Base-by-base conservation (phyloP, 2,329 filamentous ascomycete genomes). In the Keithomyces neogunnii region DNA sequence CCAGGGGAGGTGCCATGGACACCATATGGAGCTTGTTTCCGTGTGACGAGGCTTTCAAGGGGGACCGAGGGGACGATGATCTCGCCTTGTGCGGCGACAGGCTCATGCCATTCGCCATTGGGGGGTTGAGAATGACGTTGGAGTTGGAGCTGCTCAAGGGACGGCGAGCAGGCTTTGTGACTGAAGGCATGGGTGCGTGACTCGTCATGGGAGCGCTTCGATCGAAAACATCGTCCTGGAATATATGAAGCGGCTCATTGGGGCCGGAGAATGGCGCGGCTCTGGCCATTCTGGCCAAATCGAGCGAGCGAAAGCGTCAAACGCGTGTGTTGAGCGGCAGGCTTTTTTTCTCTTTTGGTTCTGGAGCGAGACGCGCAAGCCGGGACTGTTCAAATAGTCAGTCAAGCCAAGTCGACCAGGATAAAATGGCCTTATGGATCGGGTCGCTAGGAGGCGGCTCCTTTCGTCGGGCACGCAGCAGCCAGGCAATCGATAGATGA, bases 31-130 rank as follows among this genome's bases (percentile, higher is more conserved):
- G 73, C 61, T 80, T 81, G 63, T 75, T 82, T 66, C 75, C 76
- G 48, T 72, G 67, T 13, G 72, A 59, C 1, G 58, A 63, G 60
- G 74, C 77, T 59, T 69, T 68, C n/a, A 84, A 77, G 56, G 78
- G 80, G 60, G 77, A 78, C 56, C 76, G 76, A 39, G 77, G 84
- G 45, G 84, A 82, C 55, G 79, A 82, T 59, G 79, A 78, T 42
- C 71, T 70, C 59, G 76, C 69, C 70, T 93, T 95, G 61, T 78
- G 79, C 9, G 88, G 89, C 50, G 88, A 95, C 52, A 76, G 77
- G 62, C 73, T 77, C 62, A 76, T 70, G 60, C 73, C 66, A 53
- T 74, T 67, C 53, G 75, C 66, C 58, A 73, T 67, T 56, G 80
- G 75, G 29, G 86, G 85, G 59, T 86, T 82, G 60, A 92, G 76